Percentiles rank a stretch among this genome's conserved stretches.
These are phyloP conservation scores for Colletotrichum paranaense DNA, from an alignment of 2,329 filamentous ascomycete species.

Conservation along the genomic window DNA sequence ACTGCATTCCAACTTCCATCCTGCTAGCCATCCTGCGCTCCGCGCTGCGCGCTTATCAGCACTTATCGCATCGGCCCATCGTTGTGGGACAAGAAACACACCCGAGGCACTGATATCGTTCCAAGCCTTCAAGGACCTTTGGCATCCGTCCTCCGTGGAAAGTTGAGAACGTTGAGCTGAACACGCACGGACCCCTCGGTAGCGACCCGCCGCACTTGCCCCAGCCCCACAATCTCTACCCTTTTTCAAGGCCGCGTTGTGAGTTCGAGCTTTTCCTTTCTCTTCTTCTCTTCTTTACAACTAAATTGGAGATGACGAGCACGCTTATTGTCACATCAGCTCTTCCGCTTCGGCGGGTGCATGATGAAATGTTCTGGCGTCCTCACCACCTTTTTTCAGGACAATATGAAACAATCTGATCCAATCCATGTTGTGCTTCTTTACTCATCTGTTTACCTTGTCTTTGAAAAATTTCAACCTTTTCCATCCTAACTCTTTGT, in stretches of 20 bases:
- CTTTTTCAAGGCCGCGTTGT: conserved; percentile 17
- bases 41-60: not conserved
- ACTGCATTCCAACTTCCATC: not conserved
- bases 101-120: not conserved
- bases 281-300: conserved; percentile 64
- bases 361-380: conserved; percentile 75
- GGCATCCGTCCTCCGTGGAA: not conserved
- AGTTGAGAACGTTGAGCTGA: not conserved
- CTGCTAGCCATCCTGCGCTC: not conserved
- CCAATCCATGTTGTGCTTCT: conserved; percentile 50
- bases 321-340: conserved; percentile 69
- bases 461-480: not conserved
- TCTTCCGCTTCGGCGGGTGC: conserved; percentile 64
- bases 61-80: not conserved
- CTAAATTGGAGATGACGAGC: conserved; percentile 86
- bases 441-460: not conserved
- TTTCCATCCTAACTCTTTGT: not conserved
- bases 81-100: not conserved
- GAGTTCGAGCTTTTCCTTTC: conserved; percentile 37
- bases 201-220: not conserved
- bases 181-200: conserved; percentile 20
- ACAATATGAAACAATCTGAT: conserved; percentile 76
- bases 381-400: conserved; percentile 70
- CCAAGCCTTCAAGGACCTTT: no score
- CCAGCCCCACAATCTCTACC: conserved; percentile 22